Base-by-base conservation (phyloP, 2,329 filamentous ascomycete species). In the Elsinoe australis region DNA sequence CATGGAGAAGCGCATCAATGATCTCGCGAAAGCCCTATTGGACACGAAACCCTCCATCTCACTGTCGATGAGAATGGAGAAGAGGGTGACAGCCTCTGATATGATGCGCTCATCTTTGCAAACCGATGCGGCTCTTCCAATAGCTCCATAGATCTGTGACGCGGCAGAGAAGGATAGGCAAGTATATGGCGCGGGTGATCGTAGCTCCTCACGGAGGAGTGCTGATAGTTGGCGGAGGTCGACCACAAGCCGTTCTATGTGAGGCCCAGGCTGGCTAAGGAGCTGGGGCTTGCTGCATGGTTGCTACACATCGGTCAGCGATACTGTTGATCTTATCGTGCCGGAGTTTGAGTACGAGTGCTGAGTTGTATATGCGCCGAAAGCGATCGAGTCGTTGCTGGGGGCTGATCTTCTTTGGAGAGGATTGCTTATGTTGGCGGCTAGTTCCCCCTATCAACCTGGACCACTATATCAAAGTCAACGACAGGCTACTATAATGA, bases 41-140 rank as follows among this genome's bases (percentile, higher is more conserved):
- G 94, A 86, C 39, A 95, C 79, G 60, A 96, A 94, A 28, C 88
- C 87, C 62, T 95, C 92, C 67, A 95, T 89, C 65, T 96, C 92
- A 64, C 88, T 92, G 67, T 98, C 92, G 59, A 96, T 86, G 54
- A 98, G 75, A 12, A 87, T 88, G 50, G 87, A 87, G 66, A 95
- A 95, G 61, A 95, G 82, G 32, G 83, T 73, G 29, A 95, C 84
- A 19, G 86, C 85, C 60, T 90, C 85, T 55, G 83, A 82, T 56
- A 96, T 83, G 60, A 95, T 83, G 61, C 80, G 83, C 58, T 94
- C 85, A 64, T 94, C 85, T 63, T 87, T 83, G 24, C 85, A 88
- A 0, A 83, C 83, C 2, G 86, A 80, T 2, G 89, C 88, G 56
- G 96, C 88, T 68, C 94, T 88, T 54, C 86, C 85, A 54, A 96